These are phyloP conservation scores for Fusarium circinatum DNA, from an alignment of 2,329 filamentous ascomycete species.

Conservation along the genomic window DNA sequence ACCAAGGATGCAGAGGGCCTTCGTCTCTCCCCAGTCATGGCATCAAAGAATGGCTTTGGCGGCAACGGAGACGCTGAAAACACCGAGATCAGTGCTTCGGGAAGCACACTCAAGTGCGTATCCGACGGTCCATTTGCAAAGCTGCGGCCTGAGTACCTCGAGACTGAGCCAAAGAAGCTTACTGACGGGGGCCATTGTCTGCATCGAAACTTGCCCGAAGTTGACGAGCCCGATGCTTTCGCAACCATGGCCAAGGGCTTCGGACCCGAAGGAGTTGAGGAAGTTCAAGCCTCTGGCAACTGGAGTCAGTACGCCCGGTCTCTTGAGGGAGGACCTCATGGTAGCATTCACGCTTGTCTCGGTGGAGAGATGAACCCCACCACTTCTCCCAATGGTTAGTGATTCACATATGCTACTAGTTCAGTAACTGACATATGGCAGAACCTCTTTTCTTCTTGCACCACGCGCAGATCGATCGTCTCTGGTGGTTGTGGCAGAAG, in stretches of 20 bases:
- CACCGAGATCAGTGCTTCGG: neutral
- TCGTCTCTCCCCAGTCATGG: neutral
- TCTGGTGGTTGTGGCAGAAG: constrained; percentile 16
- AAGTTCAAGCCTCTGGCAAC: neutral
- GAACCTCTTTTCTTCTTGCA: constrained; percentile 20
- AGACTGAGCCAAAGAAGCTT: neutral
- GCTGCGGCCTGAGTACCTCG: neutral
- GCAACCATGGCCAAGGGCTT: neutral
- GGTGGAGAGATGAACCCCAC: constrained; percentile 18
- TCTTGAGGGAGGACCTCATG: constrained; percentile 1
- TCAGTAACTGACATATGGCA: neutral
- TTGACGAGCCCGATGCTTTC: neutral
- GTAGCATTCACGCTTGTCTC: neutral
- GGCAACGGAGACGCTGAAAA: neutral
- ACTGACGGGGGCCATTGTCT: neutral
- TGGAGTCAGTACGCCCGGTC: neutral
- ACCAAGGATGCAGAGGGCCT: neutral
- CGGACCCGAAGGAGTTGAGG: neutral
- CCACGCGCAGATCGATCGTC: constrained; percentile 3
- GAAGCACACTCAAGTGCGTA: neutral
- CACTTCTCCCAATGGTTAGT: constrained; percentile 7
- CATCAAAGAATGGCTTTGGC: neutral
- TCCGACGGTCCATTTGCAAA: neutral
- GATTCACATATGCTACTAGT: accelerated
- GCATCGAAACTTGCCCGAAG: neutral